A percentile compares a stretch with the other conserved stretches of the same genome.
Evolutionary conservation across 2,329 filamentous ascomycete species (phyloP).

Genomic region (Zopfia rhizophila): DNA sequence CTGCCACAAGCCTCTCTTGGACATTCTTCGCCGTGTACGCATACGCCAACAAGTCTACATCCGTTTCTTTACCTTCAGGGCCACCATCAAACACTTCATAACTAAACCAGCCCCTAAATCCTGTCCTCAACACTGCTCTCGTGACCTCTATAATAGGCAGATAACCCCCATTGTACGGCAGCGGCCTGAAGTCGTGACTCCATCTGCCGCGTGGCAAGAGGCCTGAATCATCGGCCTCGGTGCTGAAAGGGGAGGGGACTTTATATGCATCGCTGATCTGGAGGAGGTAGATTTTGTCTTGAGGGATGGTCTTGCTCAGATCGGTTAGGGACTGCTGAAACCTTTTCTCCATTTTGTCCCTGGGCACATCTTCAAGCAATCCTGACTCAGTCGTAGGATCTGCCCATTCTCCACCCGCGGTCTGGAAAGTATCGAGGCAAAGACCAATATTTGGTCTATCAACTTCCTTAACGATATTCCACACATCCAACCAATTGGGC

Average conservation of each 20-base stretch:
- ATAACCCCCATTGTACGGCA: slow-evolving; percentile 77
- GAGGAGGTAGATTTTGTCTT: slow-evolving; percentile 77
- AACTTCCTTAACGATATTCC: slow-evolving; percentile 72
- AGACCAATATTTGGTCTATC: slow-evolving; percentile 75
- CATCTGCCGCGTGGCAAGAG: slow-evolving; percentile 71
- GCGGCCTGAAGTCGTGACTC: slow-evolving; percentile 76
- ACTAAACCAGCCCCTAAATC: slow-evolving; percentile 73
- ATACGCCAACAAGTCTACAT: slow-evolving; percentile 62
- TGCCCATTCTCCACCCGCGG: slow-evolving; percentile 76
- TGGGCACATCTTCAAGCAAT: slow-evolving; percentile 60
- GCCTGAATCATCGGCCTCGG: slow-evolving; percentile 61
- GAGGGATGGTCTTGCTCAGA: slow-evolving; percentile 67
- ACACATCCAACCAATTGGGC: slow-evolving; percentile 74
- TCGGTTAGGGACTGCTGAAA: slow-evolving; percentile 67
- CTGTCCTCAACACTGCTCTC: slow-evolving; percentile 72
- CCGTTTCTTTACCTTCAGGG: slow-evolving; percentile 62
- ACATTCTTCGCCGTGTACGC: slow-evolving; percentile 63
- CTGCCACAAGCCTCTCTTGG: slow-evolving; percentile 52
- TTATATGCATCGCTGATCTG: slow-evolving; percentile 81
- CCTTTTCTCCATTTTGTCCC: slow-evolving; percentile 59
- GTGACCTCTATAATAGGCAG: slow-evolving; percentile 73
- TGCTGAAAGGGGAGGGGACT: slow-evolving; percentile 65
- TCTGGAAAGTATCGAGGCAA: slow-evolving; percentile 83
- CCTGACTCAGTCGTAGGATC: slow-evolving; percentile 75
- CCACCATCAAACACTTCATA: slow-evolving; percentile 76